phyloP scores from a whole-genome alignment of 176 grass and related monocot species.

The Oryza glaberrima region DNA sequence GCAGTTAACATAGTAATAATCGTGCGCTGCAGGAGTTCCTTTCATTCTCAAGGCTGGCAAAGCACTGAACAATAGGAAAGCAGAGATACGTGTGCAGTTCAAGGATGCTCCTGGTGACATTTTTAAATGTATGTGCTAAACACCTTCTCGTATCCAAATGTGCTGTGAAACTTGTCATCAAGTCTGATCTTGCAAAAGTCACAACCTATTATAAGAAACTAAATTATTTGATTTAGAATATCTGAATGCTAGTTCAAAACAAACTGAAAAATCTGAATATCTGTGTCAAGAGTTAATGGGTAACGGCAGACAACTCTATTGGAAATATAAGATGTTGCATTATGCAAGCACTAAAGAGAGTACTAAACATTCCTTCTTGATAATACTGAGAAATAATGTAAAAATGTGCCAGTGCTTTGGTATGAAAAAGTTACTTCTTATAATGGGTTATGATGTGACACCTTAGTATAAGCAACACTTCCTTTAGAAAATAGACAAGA shows the following conservation, averaged over 20 bases:
- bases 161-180: not conserved
- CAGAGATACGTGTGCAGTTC: slow-evolving; percentile 97
- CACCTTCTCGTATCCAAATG: not conserved
- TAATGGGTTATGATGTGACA: not conserved
- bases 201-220: not conserved
- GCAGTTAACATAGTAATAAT: slow-evolving; percentile 29
- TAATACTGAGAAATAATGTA: not conserved
- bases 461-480: not conserved
- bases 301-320: not conserved
- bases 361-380: not conserved
- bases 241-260: not conserved
- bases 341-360: not conserved
- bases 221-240: not conserved
- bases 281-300: not conserved
- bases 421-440: slow-evolving; percentile 5
- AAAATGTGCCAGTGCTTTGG: not conserved
- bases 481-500: not conserved
- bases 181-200: slow-evolving; percentile 4
- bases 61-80: slow-evolving; percentile 88
- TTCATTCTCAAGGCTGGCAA: slow-evolving; percentile 98
- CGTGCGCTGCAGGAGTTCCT: slow-evolving; percentile 74
- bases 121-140: slow-evolving; percentile 73
- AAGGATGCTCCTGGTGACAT: slow-evolving; percentile 98
- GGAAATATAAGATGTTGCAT: not conserved
- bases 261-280: not conserved